Evolutionary conservation across 805 yeast species (phyloP).

Genomic region (Naumovozyma baii): DNA sequence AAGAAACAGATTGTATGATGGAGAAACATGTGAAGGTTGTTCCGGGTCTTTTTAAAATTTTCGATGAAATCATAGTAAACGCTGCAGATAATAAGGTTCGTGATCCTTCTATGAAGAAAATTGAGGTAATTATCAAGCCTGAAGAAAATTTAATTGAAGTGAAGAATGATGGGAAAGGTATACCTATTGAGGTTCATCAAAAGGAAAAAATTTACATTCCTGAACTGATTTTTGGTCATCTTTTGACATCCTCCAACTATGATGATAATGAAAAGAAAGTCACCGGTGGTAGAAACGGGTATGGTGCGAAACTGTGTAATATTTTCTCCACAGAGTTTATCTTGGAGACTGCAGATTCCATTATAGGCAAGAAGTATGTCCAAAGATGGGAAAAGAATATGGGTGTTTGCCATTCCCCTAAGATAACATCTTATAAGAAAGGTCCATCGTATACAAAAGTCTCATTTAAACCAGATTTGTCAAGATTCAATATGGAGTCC

Average conservation of each 20-base stretch:
- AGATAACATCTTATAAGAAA: constrained; percentile 42
- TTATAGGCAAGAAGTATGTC: constrained; percentile 49
- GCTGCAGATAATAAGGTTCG: constrained; percentile 98
- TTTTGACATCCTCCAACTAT: constrained; percentile 89
- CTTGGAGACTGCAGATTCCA: constrained; percentile 80
- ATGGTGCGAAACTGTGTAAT: constrained; percentile 95
- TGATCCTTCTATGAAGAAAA: constrained; percentile 79
- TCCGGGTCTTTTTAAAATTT: constrained; percentile 92
- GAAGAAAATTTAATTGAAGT: constrained; percentile 70
- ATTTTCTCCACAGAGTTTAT: constrained; percentile 83
- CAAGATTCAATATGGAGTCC: constrained; percentile 73
- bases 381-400: constrained; percentile 88
- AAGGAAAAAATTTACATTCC: constrained; percentile 92
- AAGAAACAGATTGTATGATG: constrained; percentile 49
- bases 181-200: constrained; percentile 86
- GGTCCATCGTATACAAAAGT: constrained; percentile 76
- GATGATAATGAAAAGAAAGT: constrained; percentile 93
- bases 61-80: constrained; percentile 93
- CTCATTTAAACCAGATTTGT: constrained; percentile 79
- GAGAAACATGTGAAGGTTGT: constrained; percentile 64
- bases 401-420: constrained; percentile 68
- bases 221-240: constrained; percentile 89
- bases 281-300: constrained; percentile 97
- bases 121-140: constrained; percentile 72
- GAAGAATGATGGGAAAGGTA: constrained; percentile 89